Percentiles rank a stretch among this genome's conserved stretches.
phyloP scores from a whole-genome alignment of 345 rosid species.

The Sonneratia alba region DNA sequence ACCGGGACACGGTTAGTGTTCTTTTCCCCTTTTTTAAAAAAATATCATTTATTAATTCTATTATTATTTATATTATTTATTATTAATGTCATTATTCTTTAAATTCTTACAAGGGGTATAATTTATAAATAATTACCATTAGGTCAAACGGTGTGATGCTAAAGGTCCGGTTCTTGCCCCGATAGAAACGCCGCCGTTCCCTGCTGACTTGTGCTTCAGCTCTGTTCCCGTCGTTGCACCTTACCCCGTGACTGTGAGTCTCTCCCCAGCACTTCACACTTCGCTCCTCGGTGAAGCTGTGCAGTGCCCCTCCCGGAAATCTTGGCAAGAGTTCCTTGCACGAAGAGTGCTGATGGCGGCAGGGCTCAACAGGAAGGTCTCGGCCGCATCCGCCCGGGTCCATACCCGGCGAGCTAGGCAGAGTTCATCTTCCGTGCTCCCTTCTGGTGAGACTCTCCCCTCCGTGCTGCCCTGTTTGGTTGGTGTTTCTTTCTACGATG shows the following conservation, averaged over 20 bases:
- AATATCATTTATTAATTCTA: no score
- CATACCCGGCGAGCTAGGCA: constrained; percentile 47
- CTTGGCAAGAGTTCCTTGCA: neutral
- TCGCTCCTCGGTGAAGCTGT: neutral
- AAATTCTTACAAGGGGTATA: no score
- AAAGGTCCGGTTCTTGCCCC: no score
- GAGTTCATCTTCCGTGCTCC: constrained; percentile 18
- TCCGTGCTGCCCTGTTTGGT: neutral
- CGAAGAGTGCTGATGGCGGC: constrained; percentile 23
- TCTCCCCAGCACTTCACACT: neutral
- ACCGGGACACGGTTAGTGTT: no score
- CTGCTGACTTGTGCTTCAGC: no score
- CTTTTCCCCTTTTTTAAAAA: no score
- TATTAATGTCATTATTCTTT: no score
- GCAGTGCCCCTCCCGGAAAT: neutral
- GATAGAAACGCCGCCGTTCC: no score
- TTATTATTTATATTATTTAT: no score
- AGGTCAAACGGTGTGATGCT: no score
- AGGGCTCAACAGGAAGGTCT: constrained; percentile 35
- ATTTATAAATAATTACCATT: no score
- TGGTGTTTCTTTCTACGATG: neutral
- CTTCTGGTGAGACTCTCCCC: constrained; percentile 26
- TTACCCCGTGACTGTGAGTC: neutral
- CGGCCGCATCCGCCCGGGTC: constrained; percentile 50
- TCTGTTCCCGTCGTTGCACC: no score